Conservation (phyloP, 2,329 filamentous ascomycete species). For the Byssothecium circinans region DNA sequence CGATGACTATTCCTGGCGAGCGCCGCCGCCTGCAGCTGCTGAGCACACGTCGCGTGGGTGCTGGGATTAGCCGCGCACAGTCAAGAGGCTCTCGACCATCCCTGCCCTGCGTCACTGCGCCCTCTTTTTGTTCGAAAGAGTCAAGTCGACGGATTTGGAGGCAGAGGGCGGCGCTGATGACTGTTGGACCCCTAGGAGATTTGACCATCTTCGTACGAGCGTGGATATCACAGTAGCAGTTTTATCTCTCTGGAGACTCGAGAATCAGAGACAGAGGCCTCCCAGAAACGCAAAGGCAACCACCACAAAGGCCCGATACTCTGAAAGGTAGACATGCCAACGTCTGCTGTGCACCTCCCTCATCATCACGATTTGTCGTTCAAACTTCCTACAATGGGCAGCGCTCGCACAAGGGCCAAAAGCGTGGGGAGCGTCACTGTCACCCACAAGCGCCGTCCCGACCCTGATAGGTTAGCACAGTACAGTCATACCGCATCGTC, state of each 20-base stretch:
- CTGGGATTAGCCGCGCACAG: neutral
- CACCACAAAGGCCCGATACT: no score
- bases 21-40: neutral
- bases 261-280: no score
- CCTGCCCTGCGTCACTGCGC: no score
- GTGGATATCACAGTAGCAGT: no score
- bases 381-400: neutral
- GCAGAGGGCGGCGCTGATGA: slow-evolving; percentile 2
- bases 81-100: neutral
- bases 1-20: slow-evolving; percentile 3
- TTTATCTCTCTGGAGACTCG: no score
- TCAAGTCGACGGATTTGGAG: no score
- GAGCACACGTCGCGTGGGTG: neutral
- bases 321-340: no score
- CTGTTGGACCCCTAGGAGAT: neutral
- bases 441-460: slow-evolving; percentile 13
- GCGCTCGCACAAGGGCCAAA: slow-evolving; percentile 5
- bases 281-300: no score
- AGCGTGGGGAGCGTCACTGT: slow-evolving; percentile 13
- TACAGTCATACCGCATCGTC: slow-evolving; percentile 39
- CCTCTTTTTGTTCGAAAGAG: no score
- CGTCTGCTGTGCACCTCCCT: no score
- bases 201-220: no score
- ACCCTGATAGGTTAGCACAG: slow-evolving; percentile 29
- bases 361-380: no score